Conservation (phyloP, 768 basidiomycete genomes). For the Suillus bovinus region DNA sequence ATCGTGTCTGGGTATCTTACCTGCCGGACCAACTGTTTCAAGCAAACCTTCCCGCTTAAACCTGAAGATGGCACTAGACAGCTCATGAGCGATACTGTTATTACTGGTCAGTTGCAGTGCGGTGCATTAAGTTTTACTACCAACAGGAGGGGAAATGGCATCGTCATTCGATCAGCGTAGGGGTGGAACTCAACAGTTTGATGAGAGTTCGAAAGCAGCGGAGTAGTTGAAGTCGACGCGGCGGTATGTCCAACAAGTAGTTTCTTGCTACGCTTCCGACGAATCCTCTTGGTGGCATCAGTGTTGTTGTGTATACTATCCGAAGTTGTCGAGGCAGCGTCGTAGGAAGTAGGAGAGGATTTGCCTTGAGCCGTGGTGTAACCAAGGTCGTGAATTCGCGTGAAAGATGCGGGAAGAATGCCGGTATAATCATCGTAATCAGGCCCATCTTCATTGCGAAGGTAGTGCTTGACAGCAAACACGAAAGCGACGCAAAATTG, state of each 20-base stretch:
- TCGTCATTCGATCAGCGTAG: constrained; percentile 55
- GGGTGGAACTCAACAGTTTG: constrained; percentile 61
- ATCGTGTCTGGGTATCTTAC: constrained; percentile 35
- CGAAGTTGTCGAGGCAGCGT: constrained; percentile 37
- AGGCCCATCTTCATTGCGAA: constrained; percentile 80
- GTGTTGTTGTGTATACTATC: constrained; percentile 27
- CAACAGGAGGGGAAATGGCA: constrained; percentile 83
- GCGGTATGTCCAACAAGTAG: constrained; percentile 25
- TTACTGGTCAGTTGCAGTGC: neutral
- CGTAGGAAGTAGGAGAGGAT: constrained; percentile 39
- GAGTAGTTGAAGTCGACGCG: constrained; percentile 47
- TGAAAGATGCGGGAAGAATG: constrained; percentile 64
- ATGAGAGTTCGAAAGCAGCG: constrained; percentile 59
- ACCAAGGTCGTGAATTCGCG: constrained; percentile 45
- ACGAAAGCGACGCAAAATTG: constrained; percentile 71
- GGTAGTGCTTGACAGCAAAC: constrained; percentile 74
- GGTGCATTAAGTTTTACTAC: constrained; percentile 21
- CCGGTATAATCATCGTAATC: constrained; percentile 66
- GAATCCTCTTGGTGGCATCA: constrained; percentile 68
- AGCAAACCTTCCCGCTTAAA: constrained; percentile 82
- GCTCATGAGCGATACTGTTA: constrained; percentile 77
- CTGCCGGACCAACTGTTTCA: constrained; percentile 89
- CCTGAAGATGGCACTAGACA: constrained; percentile 64
- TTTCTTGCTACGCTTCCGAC: constrained; percentile 71
- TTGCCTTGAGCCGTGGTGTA: constrained; percentile 37